Conservation (phyloP, 345 rosid species). For the Erucastrum elatum region DNA sequence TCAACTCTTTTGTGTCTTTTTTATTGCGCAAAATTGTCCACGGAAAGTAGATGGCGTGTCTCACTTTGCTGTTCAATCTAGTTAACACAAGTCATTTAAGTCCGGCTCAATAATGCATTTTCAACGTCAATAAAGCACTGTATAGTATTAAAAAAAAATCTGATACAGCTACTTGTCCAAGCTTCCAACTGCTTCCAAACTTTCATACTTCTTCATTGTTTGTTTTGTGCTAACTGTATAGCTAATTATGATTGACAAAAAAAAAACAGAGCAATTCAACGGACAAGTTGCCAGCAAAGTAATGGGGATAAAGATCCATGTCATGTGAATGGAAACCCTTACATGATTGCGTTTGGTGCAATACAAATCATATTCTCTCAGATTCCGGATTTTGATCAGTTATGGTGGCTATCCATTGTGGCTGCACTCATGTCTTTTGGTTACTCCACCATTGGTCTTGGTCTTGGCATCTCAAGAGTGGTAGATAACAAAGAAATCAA, state of each 20-base stretch:
- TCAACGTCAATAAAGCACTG: constrained; percentile 13
- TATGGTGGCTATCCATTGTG: constrained; percentile 76
- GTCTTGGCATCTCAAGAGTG: constrained; percentile 67
- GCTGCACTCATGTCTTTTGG: constrained; percentile 86
- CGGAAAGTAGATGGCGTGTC: constrained; percentile 34
- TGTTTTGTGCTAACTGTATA: not conserved
- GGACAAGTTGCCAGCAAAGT: constrained; percentile 58
- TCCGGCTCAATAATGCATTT: constrained; percentile 21
- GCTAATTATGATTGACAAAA: not conserved
- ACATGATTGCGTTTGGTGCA: constrained; percentile 72
- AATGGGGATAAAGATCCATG: constrained; percentile 52
- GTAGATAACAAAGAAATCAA: constrained; percentile 50
- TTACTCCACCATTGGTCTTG: constrained; percentile 72
- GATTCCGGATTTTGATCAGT: constrained; percentile 74
- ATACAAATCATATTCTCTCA: constrained; percentile 62
- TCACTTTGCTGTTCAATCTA: not conserved
- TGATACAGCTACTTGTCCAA: not conserved
- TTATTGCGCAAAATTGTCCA: not conserved
- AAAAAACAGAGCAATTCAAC: constrained; percentile 60
- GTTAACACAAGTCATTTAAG: constrained; percentile 8
- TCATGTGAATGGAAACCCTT: constrained; percentile 50
- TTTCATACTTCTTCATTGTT: not conserved
- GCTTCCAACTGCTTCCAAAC: constrained; percentile 17
- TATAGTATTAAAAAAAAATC: not conserved
- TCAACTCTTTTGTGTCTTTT: not conserved